Evolutionary conservation across 2,329 filamentous ascomycete species (phyloP).

Genomic region (Hymenoscyphus albidus): DNA sequence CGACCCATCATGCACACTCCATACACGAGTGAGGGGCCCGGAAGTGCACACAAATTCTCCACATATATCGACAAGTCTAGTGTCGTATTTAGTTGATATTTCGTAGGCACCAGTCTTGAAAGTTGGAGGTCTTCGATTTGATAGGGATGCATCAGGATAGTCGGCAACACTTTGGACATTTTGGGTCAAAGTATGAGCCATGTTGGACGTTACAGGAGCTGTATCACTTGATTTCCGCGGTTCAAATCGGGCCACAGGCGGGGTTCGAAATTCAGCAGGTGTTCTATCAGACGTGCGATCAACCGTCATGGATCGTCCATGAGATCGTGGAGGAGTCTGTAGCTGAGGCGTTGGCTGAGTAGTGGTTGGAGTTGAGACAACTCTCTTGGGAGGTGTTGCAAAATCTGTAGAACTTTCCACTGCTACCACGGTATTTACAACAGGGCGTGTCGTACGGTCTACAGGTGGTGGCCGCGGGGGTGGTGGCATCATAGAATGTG

Average conservation of each 20-base stretch:
- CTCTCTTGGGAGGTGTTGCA: slow-evolving; percentile 41
- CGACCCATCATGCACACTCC: slow-evolving; percentile 80
- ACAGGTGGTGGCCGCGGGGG: slow-evolving; percentile 29
- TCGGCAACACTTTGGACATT: slow-evolving; percentile 38
- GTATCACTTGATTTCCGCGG: slow-evolving; percentile 19
- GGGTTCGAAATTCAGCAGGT: slow-evolving; percentile 38
- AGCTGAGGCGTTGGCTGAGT: slow-evolving; percentile 40
- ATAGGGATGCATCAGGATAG: slow-evolving; percentile 79
- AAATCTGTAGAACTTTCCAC: slow-evolving; percentile 12
- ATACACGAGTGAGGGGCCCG: slow-evolving; percentile 81
- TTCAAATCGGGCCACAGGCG: slow-evolving; percentile 19
- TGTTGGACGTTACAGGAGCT: slow-evolving; percentile 11
- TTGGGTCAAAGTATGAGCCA: slow-evolving; percentile 16
- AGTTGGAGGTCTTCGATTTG: slow-evolving; percentile 78
- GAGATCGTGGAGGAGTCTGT: slow-evolving; percentile 42
- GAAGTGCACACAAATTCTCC: slow-evolving; percentile 84
- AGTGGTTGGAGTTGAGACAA: slow-evolving; percentile 38
- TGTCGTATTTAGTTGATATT: slow-evolving; percentile 82
- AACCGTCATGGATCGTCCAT: slow-evolving; percentile 50
- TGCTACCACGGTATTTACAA: slow-evolving; percentile 16
- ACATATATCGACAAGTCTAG: slow-evolving; percentile 80
- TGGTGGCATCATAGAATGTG: slow-evolving; percentile 25
- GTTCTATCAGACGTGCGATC: slow-evolving; percentile 41
- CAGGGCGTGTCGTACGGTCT: slow-evolving; percentile 26
- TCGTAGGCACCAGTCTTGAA: slow-evolving; percentile 69